phyloP scores from a whole-genome alignment of 2,329 filamentous ascomycete genomes.

The Arthroderma sp. region DNA sequence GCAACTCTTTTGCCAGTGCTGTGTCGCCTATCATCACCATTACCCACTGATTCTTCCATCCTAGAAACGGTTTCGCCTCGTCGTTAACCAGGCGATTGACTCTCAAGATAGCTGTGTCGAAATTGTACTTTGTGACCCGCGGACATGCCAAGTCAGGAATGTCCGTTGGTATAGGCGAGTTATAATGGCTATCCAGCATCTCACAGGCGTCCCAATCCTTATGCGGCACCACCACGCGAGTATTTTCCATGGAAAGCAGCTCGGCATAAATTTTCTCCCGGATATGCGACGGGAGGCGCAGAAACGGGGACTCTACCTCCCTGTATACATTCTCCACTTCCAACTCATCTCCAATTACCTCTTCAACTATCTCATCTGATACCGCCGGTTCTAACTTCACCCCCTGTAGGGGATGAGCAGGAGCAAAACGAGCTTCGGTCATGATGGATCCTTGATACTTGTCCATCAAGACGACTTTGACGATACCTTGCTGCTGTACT shows the following conservation, averaged over 20 bases:
- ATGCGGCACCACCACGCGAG: neutral
- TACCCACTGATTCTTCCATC: conserved; percentile 1
- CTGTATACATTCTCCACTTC: no score
- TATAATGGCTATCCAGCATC: neutral
- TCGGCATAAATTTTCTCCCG: neutral
- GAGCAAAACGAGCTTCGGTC: no score
- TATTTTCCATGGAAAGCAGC: neutral
- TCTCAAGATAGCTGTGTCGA: neutral
- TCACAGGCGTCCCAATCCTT: neutral
- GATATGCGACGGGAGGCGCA: neutral
- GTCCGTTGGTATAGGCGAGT: neutral
- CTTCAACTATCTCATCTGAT: no score
- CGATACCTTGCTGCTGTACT: no score
- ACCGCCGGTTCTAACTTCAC: no score
- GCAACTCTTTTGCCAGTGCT: neutral
- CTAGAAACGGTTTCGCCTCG: neutral
- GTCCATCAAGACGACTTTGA: no score
- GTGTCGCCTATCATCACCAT: neutral
- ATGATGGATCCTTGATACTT: no score
- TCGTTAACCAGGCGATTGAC: conserved; percentile 1
- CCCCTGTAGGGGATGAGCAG: no score
- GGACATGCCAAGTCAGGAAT: neutral
- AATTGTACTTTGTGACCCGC: neutral
- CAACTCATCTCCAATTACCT: no score
- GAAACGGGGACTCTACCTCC: neutral